Base-by-base conservation (phyloP, 805 yeast genomes). In the Saturnispora diversa region DNA sequence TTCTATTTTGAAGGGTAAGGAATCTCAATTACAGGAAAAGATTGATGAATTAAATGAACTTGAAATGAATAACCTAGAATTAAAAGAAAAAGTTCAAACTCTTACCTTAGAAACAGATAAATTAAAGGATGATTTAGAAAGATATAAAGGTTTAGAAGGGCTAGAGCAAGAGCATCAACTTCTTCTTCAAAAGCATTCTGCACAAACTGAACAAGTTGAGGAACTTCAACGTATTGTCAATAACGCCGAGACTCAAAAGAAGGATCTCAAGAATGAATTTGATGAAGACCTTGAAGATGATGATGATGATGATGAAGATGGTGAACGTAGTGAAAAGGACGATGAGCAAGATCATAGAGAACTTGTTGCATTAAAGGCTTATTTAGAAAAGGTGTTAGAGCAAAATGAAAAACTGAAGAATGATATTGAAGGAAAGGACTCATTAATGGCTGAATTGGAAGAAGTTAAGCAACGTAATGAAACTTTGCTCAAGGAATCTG, bases 331-430 rank as follows among this genome's bases (percentile, higher is more conserved):
- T 17, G 47, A 39, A 16, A 40, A 46, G 24, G 43, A 42, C 34
- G 36, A 31, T 17, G 47, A 39, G 13, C 42, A 46, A 27, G 43
- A 42, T 36, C 33, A 39, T n/a, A 35, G 44, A 2, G 48, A 44
- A 33, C 25, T 48, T 8, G 35, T 39, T 25, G 47, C 41, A 15
- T 27, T 50, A 16, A 47, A 45, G 20, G 32, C 39, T 2, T 44
- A 47, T 30, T 34, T 47, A 8, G 48, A 49, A 15, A 46, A 42
- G 27, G 46, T 49, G 19, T 21, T 46, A 4, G 45, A 46, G 33
- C 47, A 44, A 25, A 43, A 43, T 16, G 42, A 38, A n/a, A 16
- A 31, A 5, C 31, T 46, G n/a, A 49, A 43, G 23, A 15, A 23
- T 15, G 35, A 44, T 20, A 20, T 36, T 12, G 35, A 33, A 15